Base-by-base conservation (phyloP, 495 filamentous ascomycete species). In the Neurospora sp. region DNA sequence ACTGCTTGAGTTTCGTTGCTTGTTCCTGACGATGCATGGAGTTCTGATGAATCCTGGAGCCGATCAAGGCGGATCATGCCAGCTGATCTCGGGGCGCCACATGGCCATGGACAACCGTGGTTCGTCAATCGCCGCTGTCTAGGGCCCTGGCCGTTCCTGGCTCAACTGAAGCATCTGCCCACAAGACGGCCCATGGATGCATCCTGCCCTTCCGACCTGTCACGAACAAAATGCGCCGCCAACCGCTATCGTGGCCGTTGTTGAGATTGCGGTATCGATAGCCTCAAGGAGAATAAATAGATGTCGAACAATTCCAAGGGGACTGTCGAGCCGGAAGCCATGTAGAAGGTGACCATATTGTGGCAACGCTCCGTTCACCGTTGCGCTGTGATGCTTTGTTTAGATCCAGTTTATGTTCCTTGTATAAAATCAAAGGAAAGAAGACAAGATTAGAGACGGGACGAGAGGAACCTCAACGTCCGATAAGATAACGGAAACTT, bases 11-110 rank as follows among this genome's bases (percentile, higher is more conserved):
- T 59, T 59, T 59, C 48, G 48, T 59, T 59, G 48, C 48, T 59
- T 59, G 48, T 59, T 59, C 45, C 45, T 28, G 45, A 54, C 42
- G 21, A 54, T 54, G 48, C 48, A 66, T 31, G 24, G 54, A 31
- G 24, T 28, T 28, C 13, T 62, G 54, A 31, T 59, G 28, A 28
- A 34, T 72, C 71, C 38, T 69, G 38, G 43, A 69, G 59, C 19
- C 43, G 45, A 72, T 72, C 71, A 36, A 39, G 40, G 43, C 43
- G 34, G 43, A 72, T 72, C 71, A 34, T 66, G 54, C 54, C 31
- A 72, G 71, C 71, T 72, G 71, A 72, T 72, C 71, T 72, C 71
- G 43, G 71, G 37, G 39, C 45, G 71, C 45, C 71, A 72, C 71
- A 69, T 69, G 71, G 71, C 17, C 17, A 40, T 66, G 31, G 54